Evolutionary conservation across 176 grass and related monocot species (phyloP).

Genomic region (Alopecurus myosuroides): DNA sequence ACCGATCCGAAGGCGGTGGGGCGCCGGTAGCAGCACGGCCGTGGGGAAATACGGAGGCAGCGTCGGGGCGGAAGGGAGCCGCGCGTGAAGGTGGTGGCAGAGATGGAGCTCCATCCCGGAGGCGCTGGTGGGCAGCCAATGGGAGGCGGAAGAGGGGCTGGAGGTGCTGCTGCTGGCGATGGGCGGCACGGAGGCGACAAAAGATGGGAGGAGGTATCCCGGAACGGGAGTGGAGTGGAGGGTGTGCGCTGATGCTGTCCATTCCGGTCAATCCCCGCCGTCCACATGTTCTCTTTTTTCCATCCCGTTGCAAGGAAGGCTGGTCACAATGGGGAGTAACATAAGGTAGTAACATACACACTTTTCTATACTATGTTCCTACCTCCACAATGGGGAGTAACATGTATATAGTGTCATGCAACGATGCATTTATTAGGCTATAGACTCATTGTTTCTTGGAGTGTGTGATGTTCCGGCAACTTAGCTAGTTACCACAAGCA

Average conservation of each 20-base stretch:
- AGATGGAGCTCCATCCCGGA: constrained; percentile 34
- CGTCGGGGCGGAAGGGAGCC: not conserved
- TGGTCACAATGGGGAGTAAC: no score
- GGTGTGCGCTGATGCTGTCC: not conserved
- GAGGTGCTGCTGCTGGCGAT: not conserved
- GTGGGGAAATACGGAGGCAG: not conserved
- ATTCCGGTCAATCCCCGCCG: no score
- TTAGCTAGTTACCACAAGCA: no score
- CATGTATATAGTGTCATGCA: no score
- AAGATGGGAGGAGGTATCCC: not conserved
- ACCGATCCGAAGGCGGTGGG: constrained; percentile 27
- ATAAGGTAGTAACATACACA: no score
- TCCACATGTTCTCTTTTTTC: no score
- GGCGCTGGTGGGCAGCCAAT: not conserved
- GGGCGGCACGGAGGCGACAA: not conserved
- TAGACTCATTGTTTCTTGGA: no score
- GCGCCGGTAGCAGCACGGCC: not conserved
- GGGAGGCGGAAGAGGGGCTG: not conserved
- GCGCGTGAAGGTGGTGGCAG: constrained; percentile 10
- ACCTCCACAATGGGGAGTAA: no score
- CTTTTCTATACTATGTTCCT: no score
- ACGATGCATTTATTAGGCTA: no score
- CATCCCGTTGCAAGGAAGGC: no score
- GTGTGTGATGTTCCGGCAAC: no score
- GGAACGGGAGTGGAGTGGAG: not conserved